phyloP scores from a whole-genome alignment of 768 basidiomycete genomes.

The Hirschioporus abietinus region DNA sequence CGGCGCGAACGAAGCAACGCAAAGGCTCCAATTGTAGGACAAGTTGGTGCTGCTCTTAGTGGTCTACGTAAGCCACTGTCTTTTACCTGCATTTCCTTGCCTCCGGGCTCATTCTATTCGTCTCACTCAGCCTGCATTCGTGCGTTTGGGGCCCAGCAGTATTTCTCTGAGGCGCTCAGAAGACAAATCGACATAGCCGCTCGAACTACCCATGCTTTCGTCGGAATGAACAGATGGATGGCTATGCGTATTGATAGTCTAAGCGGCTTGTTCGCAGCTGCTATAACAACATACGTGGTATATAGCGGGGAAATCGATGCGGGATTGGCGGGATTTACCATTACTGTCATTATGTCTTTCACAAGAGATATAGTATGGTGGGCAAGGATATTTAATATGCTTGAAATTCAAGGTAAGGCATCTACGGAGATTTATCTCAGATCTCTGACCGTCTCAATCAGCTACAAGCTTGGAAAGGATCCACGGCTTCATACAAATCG shows the following conservation, averaged over 20 bases:
- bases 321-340: slow-evolving; percentile 1
- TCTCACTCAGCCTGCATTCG: slow-evolving; percentile 37
- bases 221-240: slow-evolving; percentile 45
- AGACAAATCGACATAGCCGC: slow-evolving; percentile 51
- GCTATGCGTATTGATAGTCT: slow-evolving; percentile 51
- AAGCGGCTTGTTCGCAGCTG: slow-evolving; percentile 48
- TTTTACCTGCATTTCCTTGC: background rate
- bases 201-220: slow-evolving; percentile 40
- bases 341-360: slow-evolving; percentile 5
- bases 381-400: slow-evolving; percentile 7
- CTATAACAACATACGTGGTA: slow-evolving; percentile 51
- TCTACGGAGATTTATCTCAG: background rate
- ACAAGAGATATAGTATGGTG: slow-evolving; percentile 6
- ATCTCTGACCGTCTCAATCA: background rate
- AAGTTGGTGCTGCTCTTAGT: slow-evolving; percentile 50
- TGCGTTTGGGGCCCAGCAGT: slow-evolving; percentile 55
- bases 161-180: slow-evolving; percentile 40
- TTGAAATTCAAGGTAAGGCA: slow-evolving; percentile 7
- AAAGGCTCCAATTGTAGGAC: slow-evolving; percentile 16
- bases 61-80: slow-evolving; percentile 34
- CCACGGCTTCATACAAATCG: slow-evolving; percentile 6
- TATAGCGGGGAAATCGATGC: slow-evolving; percentile 31
- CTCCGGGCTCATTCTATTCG: background rate
- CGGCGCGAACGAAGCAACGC: slow-evolving; percentile 25
- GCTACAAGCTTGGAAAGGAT: slow-evolving; percentile 10